Percentiles rank a stretch among this genome's conserved stretches.
Conservation (phyloP, 371 early-diverging fungal genomes). For the Mucor irregularis region DNA sequence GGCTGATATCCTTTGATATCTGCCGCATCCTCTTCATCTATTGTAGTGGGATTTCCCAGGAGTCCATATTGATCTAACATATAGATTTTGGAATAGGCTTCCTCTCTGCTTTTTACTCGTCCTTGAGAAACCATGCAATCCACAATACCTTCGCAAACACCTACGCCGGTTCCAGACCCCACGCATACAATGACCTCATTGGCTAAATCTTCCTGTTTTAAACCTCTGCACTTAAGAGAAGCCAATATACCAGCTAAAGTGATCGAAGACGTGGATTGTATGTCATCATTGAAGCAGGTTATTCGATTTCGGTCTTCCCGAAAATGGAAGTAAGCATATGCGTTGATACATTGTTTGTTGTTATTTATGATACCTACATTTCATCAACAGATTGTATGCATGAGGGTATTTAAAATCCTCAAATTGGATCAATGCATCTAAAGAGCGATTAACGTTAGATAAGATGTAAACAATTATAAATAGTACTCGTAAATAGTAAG, state of each 20-base stretch:
- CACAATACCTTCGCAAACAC: conserved; percentile 66
- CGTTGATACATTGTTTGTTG: neutral
- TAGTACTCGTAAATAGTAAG: conserved; percentile 49
- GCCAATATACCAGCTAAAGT: conserved; percentile 66
- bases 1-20: conserved; percentile 10
- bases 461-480: neutral
- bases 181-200: conserved; percentile 59
- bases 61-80: conserved; percentile 60
- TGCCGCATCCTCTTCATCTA: conserved; percentile 13
- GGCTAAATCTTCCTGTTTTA: conserved; percentile 38
- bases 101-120: conserved; percentile 52
- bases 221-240: conserved; percentile 54
- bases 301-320: conserved; percentile 49
- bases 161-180: conserved; percentile 70
- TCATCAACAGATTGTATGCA: conserved; percentile 61
- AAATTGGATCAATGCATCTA: conserved; percentile 54
- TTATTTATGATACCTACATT: conserved; percentile 34
- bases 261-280: conserved; percentile 66
- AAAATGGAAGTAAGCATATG: neutral
- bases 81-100: conserved; percentile 54
- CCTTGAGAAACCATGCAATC: conserved; percentile 64
- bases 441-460: no score
- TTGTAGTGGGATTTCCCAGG: conserved; percentile 44
- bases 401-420: conserved; percentile 58
- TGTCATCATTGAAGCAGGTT: conserved; percentile 70